Evolutionary conservation across 108 stramenopile species (phyloP), one percentile per base, ranked within the genome.

Genomic region (Nitzschia inconspicua): DNA sequence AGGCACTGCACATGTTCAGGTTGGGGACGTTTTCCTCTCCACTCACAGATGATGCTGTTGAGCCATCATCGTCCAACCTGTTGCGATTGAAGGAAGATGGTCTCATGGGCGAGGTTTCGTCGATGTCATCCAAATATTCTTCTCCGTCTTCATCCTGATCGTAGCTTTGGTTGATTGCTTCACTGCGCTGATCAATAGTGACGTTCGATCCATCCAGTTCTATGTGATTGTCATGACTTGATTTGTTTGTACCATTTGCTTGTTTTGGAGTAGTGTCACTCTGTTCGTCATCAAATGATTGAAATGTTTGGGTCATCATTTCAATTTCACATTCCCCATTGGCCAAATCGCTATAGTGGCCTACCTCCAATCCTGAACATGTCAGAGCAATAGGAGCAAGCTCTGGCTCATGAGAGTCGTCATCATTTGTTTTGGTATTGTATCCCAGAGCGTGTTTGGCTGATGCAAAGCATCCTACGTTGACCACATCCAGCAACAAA

Each of bases 1-100:
- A 91, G 7, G 89, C 89, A 14, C 81, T 83, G 46, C 85, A 91
- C 89, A 90, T 90, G 61, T 90, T 90, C 53, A 90, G 41, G 60
- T 86, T 86, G 41, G 78, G 43, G 42, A 58, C 65, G 18, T 70
- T 57, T 14, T 68, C 67, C 30, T 63, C 34, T 13, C 65, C 61
- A 16, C 63, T 47, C 22, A 67, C 66, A 41, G 57, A 39, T n/a
- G 58, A 55, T 19, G 22, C 39, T 2, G 37, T 64, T 20, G 32
- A 26, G 25, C 32, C 64, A 23, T 66, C 68, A 61, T 52, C 55
- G 16, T 72, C 60, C 22, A 60, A 18, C 31, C 54, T 42, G 44
- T 57, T 59, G n/a, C 31, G 32, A 41, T n/a, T n/a, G n/a, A n/a
- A n/a, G n/a, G n/a, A n/a, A n/a, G 46, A 60, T 40, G 65, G 60